Evolutionary conservation across 202 grass and related monocot genomes (phyloP), one percentile per base, ranked within the genome.

Genomic region (Setaria italica): DNA sequence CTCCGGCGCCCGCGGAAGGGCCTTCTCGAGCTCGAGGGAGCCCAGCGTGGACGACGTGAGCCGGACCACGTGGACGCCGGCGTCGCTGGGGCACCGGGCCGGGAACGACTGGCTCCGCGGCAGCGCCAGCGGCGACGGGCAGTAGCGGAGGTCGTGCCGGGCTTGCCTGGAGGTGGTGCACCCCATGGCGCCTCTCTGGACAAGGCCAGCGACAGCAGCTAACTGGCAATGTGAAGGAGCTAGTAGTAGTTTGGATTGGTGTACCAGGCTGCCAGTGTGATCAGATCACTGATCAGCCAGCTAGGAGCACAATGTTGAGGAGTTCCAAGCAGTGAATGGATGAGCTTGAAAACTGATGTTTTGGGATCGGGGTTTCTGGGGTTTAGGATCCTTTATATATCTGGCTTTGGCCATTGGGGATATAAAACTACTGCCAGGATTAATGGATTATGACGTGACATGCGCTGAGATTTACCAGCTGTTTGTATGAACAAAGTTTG

Each of bases 121-220:
- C 70, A 90, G 82, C 32, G 80, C 65, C 33, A 92, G 69, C 70
- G 93, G 90, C 58, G 90, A 91, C 20, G 88, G 82, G 86, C 86
- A 81, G 48, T 88, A 68, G 15, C 79, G 88, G 84, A 89, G 90
- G 74, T 99, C 93, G 67, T 81, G 86, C 72, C 90, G 91, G 41
- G 92, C 90, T 79, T 94, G 91, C 76, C 93, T 91, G 2, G 97
- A 99, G 69, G 80, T 94, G 79, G 93, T 84, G 90, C 97, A 99
- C 55, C 97, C 97, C 97, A 99, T 99, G 85, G 70, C 79, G 5
- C 5, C 9, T 45, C 9, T 45, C 4, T 46, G 47, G 3, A 47
- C 71, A 76, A 77, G 51, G 59, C 81, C 67, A 16, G 13, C 8
- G 72, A 32, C 9, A 37, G 11, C 7, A 2, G 17, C 54, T 56